Base-by-base conservation (phyloP, 1,139 yeast genomes). In the Taphrina wiesneri region DNA sequence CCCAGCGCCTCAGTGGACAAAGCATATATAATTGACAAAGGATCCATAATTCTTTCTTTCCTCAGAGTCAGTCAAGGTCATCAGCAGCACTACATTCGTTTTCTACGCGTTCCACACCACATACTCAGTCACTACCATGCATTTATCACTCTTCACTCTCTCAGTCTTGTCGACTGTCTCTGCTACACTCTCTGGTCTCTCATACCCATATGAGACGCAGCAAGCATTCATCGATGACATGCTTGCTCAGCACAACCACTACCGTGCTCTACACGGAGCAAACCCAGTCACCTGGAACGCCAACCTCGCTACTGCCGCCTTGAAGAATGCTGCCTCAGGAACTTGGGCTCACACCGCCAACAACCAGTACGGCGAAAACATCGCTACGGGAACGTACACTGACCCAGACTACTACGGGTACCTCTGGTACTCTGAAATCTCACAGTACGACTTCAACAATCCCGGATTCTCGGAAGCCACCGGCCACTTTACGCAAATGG, bases 391-490 rank as follows among this genome's bases (percentile, higher is more conserved):
- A 60, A 59, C 67, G 45, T 56, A 56, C 52, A 64, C 63, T 51
- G 69, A 75, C 34, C 75, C 78, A 28, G 78, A 80, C 34, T 87
- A 83, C 53, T 86, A 86, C 51, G 85, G 87, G 66, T 80, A 82
- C 56, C 93, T 89, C 66, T 88, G 96, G 96, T 88, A 86, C 77
- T 77, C 77, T 68, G 96, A 88, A 77, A 85, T 85, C 71, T 68
- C 73, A 1, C 69, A 74, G 64, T 88, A 86, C 78, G 78, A 84
- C 75, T 86, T 78, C 77, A 70, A 73, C 26, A 72, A 76, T 70
- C 79, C 80, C 56, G 73, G 73, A 41, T 70, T 62, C 54, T 73
- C 79, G 49, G 75, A 74, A 11, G 61, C 72, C 26, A 75, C 82
- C 66, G 83, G 85, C 70, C 93, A 87, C 75, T 87, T 86, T 78